These are phyloP conservation scores for Raphanus sativus DNA, from an alignment of 345 rosid genomes.

Conservation along the genomic window DNA sequence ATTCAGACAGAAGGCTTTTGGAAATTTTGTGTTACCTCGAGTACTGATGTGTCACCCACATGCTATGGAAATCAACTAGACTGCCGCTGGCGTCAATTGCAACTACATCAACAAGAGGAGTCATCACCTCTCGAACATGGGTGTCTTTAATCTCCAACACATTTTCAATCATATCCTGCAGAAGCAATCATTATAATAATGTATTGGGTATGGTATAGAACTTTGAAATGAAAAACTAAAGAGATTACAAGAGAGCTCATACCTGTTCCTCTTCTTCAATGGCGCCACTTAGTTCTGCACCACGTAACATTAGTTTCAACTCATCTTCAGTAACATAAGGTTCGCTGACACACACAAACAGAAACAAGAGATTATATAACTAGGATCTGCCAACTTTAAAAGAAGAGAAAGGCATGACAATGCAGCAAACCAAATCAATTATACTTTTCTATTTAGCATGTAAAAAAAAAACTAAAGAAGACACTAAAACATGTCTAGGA, in stretches of 20 bases:
- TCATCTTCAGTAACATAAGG: constrained; percentile 96
- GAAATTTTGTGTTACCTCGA: constrained; percentile 56
- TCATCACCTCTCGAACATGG: constrained; percentile 93
- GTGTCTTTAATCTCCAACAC: constrained; percentile 95
- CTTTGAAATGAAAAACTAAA: background rate
- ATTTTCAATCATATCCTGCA: constrained; percentile 98
- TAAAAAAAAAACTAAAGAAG: background rate
- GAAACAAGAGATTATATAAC: background rate
- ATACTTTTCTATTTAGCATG: background rate
- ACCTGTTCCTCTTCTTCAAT: constrained; percentile 99
- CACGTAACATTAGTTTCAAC: constrained; percentile 89
- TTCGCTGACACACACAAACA: constrained; percentile 45
- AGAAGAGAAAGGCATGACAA: constrained; percentile 19
- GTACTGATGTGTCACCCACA: constrained; percentile 92
- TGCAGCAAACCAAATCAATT: background rate
- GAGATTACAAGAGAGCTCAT: background rate
- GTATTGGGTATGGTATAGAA: background rate
- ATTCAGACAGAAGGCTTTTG: background rate
- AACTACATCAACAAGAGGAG: constrained; percentile 94
- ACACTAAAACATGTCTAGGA: constrained; percentile 22
- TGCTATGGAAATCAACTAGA: constrained; percentile 70
- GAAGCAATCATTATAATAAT: constrained; percentile 16
- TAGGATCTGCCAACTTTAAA: background rate
- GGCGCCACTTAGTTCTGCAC: constrained; percentile 96
- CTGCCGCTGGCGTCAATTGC: constrained; percentile 80